phyloP scores from a whole-genome alignment of 164 flowering plant genomes.

The Chloranthus sessilifolius region DNA sequence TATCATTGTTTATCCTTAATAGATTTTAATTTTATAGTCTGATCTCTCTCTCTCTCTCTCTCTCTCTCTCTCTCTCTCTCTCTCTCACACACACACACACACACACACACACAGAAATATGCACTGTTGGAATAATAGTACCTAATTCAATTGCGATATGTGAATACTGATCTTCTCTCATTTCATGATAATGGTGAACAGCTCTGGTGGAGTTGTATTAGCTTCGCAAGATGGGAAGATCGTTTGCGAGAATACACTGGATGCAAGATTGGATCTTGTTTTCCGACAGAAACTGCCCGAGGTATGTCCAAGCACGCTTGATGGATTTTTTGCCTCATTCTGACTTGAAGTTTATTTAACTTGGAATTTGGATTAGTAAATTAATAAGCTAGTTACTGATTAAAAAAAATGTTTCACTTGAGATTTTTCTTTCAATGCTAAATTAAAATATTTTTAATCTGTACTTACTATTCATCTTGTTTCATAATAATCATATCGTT shows the following conservation, averaged over 20 bases:
- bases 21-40: no score
- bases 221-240: slow-evolving; percentile 74
- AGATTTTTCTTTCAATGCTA: background rate
- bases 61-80: background rate
- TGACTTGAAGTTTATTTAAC: no score
- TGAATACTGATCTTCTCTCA: no score
- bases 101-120: background rate
- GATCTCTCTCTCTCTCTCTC: background rate
- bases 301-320: slow-evolving; percentile 28
- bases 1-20: no score
- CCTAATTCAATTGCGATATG: no score
- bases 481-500: no score
- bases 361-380: background rate
- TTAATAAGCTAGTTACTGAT: background rate
- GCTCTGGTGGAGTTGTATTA: slow-evolving; percentile 54
- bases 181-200: slow-evolving; percentile 1
- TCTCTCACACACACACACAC: background rate
- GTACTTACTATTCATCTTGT: background rate
- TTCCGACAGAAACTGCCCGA: slow-evolving; percentile 59
- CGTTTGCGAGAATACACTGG: slow-evolving; percentile 57
- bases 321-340: background rate
- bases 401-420: background rate
- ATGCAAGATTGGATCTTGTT: slow-evolving; percentile 54
- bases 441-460: background rate
- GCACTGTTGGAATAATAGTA: no score